phyloP scores from a whole-genome alignment of 371 early-diverging fungal species.

The Rhizomucor pusillus region DNA sequence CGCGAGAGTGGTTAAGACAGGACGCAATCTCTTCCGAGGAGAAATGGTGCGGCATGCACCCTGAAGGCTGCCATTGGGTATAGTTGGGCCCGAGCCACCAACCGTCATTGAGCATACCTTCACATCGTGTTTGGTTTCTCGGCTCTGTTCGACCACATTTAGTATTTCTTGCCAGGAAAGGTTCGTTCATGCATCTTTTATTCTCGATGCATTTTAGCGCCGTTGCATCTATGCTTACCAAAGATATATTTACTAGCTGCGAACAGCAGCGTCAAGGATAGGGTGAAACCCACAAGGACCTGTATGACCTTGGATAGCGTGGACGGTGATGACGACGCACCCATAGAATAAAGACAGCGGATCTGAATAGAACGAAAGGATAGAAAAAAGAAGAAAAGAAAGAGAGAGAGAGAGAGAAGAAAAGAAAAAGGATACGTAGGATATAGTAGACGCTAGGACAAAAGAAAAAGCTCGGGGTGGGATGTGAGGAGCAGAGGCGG shows the following conservation, averaged over 20 bases:
- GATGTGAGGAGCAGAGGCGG: not conserved
- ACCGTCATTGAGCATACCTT: slow-evolving; percentile 47
- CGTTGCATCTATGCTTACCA: slow-evolving; percentile 5
- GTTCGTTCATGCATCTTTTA: too few relatives aligned
- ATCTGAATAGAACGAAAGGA: slow-evolving; percentile 4
- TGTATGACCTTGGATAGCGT: slow-evolving; percentile 17
- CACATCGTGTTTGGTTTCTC: slow-evolving; percentile 38
- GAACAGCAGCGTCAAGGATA: slow-evolving; percentile 7
- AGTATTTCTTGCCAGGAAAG: too few relatives aligned
- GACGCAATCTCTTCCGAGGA: slow-evolving; percentile 28
- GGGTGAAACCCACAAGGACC: slow-evolving; percentile 9
- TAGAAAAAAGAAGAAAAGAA: slow-evolving; percentile 3
- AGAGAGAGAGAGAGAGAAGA: not conserved
- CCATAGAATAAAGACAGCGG: slow-evolving; percentile 11
- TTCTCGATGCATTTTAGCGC: too few relatives aligned
- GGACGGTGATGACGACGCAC: slow-evolving; percentile 9
- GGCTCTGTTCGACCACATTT: slow-evolving; percentile 3
- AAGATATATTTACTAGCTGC: slow-evolving; percentile 5
- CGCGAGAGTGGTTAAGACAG: slow-evolving; percentile 49
- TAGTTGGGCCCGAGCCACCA: slow-evolving; percentile 44
- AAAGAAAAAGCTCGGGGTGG: too few relatives aligned
- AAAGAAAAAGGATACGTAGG: not conserved
- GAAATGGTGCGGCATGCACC: slow-evolving; percentile 63
- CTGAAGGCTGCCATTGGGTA: slow-evolving; percentile 59
- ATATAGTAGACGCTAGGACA: not conserved